These are phyloP conservation scores for Ascochyta viciae-villosae DNA, from an alignment of 2,329 filamentous ascomycete genomes.

Conservation along the genomic window DNA sequence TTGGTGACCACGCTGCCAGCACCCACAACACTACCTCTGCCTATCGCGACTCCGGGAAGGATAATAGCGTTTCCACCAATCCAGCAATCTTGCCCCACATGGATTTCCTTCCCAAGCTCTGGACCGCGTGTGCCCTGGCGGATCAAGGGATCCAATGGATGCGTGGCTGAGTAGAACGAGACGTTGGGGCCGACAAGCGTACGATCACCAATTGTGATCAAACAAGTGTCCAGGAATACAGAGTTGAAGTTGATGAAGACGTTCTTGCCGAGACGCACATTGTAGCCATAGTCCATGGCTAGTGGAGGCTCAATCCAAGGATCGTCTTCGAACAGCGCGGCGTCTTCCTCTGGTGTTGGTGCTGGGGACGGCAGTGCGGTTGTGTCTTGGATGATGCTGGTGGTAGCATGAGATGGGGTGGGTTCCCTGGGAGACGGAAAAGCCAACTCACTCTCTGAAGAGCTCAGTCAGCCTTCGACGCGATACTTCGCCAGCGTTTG, in stretches of 20 bases:
- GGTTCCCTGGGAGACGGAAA: not conserved
- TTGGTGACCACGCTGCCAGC: conserved; percentile 88
- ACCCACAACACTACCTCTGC: conserved; percentile 75
- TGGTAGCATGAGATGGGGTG: conserved; percentile 17
- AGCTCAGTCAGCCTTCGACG: conserved; percentile 70
- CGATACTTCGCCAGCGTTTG: conserved; percentile 65
- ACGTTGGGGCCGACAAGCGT: conserved; percentile 83
- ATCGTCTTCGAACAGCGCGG: conserved; percentile 66
- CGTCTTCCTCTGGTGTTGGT: conserved; percentile 68
- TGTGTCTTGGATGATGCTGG: conserved; percentile 68
- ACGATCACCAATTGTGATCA: conserved; percentile 76
- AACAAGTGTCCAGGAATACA: conserved; percentile 78
- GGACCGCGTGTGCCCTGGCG: conserved; percentile 78
- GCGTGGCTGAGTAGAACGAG: conserved; percentile 74
- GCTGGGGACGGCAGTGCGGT: conserved; percentile 68
- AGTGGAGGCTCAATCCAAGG: conserved; percentile 76
- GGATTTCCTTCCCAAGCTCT: conserved; percentile 75
- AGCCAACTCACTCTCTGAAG: conserved; percentile 70
- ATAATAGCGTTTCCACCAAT: conserved; percentile 62
- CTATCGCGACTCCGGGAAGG: conserved; percentile 79
- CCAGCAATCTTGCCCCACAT: conserved; percentile 73
- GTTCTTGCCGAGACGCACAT: conserved; percentile 72
- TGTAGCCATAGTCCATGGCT: conserved; percentile 78
- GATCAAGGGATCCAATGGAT: conserved; percentile 77
- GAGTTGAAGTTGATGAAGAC: conserved; percentile 80